These are phyloP conservation scores for Cercospora zeae-maydis DNA, from an alignment of 2,329 filamentous ascomycete species.

Conservation along the genomic window DNA sequence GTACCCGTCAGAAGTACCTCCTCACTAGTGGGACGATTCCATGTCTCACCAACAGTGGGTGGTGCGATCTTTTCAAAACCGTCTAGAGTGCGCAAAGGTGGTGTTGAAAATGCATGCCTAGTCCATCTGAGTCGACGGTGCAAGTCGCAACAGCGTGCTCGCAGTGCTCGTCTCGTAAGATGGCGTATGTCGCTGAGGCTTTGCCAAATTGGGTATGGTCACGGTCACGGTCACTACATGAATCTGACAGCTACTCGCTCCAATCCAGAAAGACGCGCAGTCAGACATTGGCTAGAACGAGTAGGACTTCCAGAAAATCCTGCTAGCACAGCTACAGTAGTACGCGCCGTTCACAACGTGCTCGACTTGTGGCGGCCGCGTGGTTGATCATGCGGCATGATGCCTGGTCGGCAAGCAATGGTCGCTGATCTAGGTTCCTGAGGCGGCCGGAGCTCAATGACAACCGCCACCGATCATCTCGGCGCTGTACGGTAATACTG, in stretches of 20 bases:
- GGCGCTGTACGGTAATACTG: background rate
- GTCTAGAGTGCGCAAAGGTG: too few species aligned
- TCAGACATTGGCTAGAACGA: background rate
- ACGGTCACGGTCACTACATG: too few species aligned
- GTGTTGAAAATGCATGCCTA: too few species aligned
- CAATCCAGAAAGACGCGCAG: background rate
- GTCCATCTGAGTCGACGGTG: too few species aligned
- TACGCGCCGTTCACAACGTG: background rate
- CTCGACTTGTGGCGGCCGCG: slow-evolving; percentile 6
- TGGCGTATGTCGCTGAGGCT: too few species aligned
- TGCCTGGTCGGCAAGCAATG: background rate
- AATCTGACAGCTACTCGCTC: background rate
- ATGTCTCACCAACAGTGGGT: background rate
- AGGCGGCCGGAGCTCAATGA: background rate
- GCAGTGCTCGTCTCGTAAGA: too few species aligned
- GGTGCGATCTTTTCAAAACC: too few species aligned
- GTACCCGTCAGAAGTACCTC: too few species aligned
- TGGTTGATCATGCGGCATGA: background rate
- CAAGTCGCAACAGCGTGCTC: too few species aligned
- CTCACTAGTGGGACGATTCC: background rate
- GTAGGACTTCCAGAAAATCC: background rate
- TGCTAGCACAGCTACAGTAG: background rate
- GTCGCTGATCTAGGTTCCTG: background rate
- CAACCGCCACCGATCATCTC: background rate
- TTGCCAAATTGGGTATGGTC: too few species aligned